A percentile compares a stretch with the other conserved stretches of the same genome.
Conservation (phyloP, 192 early-diverging fungal genomes). For the Kappamyces sp. region DNA sequence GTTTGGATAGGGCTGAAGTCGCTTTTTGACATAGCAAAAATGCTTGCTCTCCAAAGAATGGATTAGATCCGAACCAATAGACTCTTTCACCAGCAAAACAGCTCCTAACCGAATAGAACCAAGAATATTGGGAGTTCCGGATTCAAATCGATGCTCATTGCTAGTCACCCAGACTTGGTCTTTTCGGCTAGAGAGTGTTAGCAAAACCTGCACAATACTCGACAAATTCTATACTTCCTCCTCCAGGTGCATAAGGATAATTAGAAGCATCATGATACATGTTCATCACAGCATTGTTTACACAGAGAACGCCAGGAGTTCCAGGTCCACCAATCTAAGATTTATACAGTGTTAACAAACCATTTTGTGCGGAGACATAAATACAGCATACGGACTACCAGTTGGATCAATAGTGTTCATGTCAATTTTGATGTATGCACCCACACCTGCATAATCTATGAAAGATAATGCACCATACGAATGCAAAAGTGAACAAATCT, state of each 20-base stretch:
- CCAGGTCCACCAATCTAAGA: too few species aligned
- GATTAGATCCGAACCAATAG: slow-evolving; percentile 14
- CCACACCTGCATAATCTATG: slow-evolving; percentile 37
- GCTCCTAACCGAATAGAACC: slow-evolving; percentile 36
- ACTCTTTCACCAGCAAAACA: slow-evolving; percentile 32
- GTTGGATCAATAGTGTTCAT: slow-evolving; percentile 2
- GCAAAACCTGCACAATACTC: slow-evolving; percentile 7
- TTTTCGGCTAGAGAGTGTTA: slow-evolving; percentile 2
- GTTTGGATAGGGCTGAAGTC: neutral
- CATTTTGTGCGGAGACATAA: slow-evolving; percentile 41
- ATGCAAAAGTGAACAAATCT: slow-evolving; percentile 32
- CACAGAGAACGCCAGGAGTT: slow-evolving; percentile 28
- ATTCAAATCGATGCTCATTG: slow-evolving; percentile 30
- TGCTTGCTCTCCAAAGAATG: neutral
- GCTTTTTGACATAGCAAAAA: neutral
- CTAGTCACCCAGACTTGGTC: slow-evolving; percentile 23
- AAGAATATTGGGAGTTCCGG: slow-evolving; percentile 39
- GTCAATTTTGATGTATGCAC: slow-evolving; percentile 19
- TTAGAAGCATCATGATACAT: slow-evolving; percentile 17
- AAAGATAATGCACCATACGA: slow-evolving; percentile 30
- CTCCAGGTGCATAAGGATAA: slow-evolving; percentile 31
- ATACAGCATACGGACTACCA: slow-evolving; percentile 27
- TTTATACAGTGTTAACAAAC: slow-evolving; percentile 37
- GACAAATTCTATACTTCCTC: slow-evolving; percentile 38
- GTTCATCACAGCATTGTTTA: too few species aligned